These are phyloP conservation scores for Microbotryum lychnidis-dioicae DNA, from an alignment of 1,284 basidiomycete genomes.

Conservation along the genomic window DNA sequence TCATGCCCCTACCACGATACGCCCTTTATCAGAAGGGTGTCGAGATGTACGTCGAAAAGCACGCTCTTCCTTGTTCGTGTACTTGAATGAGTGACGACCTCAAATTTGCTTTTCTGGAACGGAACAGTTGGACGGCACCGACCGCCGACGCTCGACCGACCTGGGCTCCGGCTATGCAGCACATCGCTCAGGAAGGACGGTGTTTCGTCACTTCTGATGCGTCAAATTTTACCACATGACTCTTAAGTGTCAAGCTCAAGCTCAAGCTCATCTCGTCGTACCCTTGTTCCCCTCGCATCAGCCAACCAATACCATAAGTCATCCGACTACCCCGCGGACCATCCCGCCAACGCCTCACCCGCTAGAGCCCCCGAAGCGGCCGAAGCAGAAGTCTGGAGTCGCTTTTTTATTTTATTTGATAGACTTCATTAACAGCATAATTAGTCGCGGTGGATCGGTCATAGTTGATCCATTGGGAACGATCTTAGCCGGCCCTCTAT, in stretches of 20 bases:
- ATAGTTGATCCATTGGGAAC: slow-evolving; percentile 60
- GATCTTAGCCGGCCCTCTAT: slow-evolving; percentile 59
- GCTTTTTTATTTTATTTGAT: no score
- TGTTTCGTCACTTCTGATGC: slow-evolving; percentile 57
- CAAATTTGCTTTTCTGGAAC: slow-evolving; percentile 35
- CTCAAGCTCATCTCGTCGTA: slow-evolving; percentile 57
- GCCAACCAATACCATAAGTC: slow-evolving; percentile 13
- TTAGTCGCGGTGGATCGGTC: slow-evolving; percentile 57
- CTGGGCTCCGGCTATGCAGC: slow-evolving; percentile 60
- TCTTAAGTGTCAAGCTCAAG: no score
- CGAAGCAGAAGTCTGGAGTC: slow-evolving; percentile 46
- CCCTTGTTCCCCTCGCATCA: slow-evolving; percentile 39
- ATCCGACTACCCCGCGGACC: slow-evolving; percentile 32
- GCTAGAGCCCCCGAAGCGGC: background rate
- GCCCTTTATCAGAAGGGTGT: slow-evolving; percentile 13
- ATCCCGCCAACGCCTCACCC: slow-evolving; percentile 15
- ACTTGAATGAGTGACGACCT: slow-evolving; percentile 49
- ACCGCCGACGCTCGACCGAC: slow-evolving; percentile 59
- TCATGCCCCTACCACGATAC: slow-evolving; percentile 55
- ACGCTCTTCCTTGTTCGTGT: background rate
- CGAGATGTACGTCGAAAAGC: background rate
- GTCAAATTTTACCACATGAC: background rate
- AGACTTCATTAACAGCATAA: no score
- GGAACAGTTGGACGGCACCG: slow-evolving; percentile 57
- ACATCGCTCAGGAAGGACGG: slow-evolving; percentile 59